Conservation (phyloP, 192 early-diverging fungal genomes). For the Gamsiella multidivaricata region DNA sequence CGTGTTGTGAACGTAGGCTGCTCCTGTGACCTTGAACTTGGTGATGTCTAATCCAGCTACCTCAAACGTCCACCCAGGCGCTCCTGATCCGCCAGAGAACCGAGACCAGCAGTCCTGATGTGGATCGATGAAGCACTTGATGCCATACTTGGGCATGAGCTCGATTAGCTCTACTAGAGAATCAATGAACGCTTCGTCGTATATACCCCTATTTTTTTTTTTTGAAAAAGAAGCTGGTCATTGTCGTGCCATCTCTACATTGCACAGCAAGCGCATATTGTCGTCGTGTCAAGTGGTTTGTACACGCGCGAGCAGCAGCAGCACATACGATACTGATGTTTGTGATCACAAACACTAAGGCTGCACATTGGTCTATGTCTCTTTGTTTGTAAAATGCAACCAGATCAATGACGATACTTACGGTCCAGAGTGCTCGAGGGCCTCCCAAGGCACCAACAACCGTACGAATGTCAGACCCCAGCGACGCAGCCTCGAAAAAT, state of each 20-base stretch:
- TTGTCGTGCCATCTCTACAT: too few species aligned
- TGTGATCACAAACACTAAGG: too few species aligned
- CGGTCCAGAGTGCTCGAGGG: conserved; percentile 82
- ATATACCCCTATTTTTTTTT: conserved; percentile 63
- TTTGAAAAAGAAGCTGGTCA: too few species aligned
- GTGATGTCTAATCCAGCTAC: conserved; percentile 78
- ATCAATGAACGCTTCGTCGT: conserved; percentile 85
- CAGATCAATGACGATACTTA: conserved; percentile 23
- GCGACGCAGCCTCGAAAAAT: conserved; percentile 75
- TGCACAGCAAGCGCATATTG: too few species aligned
- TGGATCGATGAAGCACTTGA: conserved; percentile 89
- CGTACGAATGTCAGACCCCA: conserved; percentile 89
- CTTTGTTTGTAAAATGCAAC: too few species aligned
- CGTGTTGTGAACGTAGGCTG: conserved; percentile 83
- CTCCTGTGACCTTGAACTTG: conserved; percentile 79
- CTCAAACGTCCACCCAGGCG: conserved; percentile 91
- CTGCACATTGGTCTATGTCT: too few species aligned
- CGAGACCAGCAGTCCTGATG: conserved; percentile 88
- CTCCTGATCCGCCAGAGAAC: conserved; percentile 84
- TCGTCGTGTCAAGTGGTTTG: too few species aligned
- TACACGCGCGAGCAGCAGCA: too few species aligned
- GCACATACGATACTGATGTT: too few species aligned
- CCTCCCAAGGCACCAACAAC: conserved; percentile 84
- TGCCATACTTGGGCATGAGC: conserved; percentile 76
- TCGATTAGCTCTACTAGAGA: conserved; percentile 74